Evolutionary conservation across 2,329 filamentous ascomycete species (phyloP), one percentile per base, ranked within the genome.

Genomic region (Ustulina deusta): DNA sequence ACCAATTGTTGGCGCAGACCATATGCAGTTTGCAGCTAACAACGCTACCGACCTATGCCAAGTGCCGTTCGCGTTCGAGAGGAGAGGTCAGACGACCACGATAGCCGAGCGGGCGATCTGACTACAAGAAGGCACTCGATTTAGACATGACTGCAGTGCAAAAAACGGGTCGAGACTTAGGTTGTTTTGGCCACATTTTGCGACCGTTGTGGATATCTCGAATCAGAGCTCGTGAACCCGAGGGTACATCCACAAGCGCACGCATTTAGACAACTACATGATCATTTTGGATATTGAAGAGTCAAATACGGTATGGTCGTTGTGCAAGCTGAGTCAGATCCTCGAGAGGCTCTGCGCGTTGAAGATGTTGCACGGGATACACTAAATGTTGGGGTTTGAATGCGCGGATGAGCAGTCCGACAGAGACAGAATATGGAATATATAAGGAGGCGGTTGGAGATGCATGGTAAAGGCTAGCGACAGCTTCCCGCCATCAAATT

Each of bases 271-370:
- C 49, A 65, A 63, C 17, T 22, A 60, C 40, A 61, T 63, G 42
- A 56, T 63, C 58, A 65, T 65, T 62, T 62, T 34, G 38, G 54
- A 59, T 40, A 32, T 29, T 44, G 20, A n/a, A n/a, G 20, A 17
- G 10, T 46, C 64, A 15, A 59, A 71, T 60, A 46, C 52, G 63
- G 64, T 20, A 69, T 54, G 42, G 58, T 46, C 54, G 57, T 54
- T 54, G 40, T 13, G n/a, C 32, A 36, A 5, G 52, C 63, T 65
- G 58, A 67, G 42, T 67, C 61, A 72, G 69, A 64, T 55, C 11
- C 25, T 42, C 66, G 65, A 65, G 72, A 69, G 69, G 69, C 72
- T 71, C 68, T 74, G 69, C 70, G 73, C 61, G 58, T 61, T 71
- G 65, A 54, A 44, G 38, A 32, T 65, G 51, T 64, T 69, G 64